These are phyloP conservation scores for Saturnispora serradocipensis DNA, from an alignment of 805 yeast genomes.

Conservation along the genomic window DNA sequence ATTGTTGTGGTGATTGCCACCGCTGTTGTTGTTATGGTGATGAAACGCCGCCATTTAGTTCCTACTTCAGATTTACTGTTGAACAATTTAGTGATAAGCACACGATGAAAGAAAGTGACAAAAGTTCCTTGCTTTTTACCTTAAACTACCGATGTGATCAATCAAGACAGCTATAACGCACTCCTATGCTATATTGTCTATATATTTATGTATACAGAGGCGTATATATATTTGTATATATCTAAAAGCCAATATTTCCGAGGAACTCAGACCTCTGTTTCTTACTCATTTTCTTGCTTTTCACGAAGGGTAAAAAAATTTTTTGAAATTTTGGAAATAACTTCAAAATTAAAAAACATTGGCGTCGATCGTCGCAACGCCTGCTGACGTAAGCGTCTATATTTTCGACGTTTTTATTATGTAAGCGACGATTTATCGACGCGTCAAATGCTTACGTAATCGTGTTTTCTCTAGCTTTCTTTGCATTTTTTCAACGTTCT, in stretches of 20 bases:
- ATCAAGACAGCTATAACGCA: background rate
- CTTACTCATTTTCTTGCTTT: background rate
- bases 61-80: background rate
- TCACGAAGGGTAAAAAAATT: background rate
- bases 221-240: too few relatives aligned
- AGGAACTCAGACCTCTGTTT: background rate
- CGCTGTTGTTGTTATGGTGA: background rate
- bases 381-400: background rate
- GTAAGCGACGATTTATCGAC: background rate
- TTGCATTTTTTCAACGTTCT: background rate
- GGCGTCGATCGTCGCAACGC: background rate
- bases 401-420: too few relatives aligned
- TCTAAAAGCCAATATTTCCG: background rate
- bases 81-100: background rate
- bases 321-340: background rate
- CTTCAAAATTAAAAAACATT: background rate
- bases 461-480: too few relatives aligned
- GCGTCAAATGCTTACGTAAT: background rate
- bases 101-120: background rate
- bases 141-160: background rate
- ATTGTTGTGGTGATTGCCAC: background rate
- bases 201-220: too few relatives aligned
- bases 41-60: background rate
- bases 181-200: too few relatives aligned
- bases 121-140: background rate